These are phyloP conservation scores for Colletotrichum neosansevieriae DNA, from an alignment of 2,329 filamentous ascomycete genomes.

Conservation along the genomic window DNA sequence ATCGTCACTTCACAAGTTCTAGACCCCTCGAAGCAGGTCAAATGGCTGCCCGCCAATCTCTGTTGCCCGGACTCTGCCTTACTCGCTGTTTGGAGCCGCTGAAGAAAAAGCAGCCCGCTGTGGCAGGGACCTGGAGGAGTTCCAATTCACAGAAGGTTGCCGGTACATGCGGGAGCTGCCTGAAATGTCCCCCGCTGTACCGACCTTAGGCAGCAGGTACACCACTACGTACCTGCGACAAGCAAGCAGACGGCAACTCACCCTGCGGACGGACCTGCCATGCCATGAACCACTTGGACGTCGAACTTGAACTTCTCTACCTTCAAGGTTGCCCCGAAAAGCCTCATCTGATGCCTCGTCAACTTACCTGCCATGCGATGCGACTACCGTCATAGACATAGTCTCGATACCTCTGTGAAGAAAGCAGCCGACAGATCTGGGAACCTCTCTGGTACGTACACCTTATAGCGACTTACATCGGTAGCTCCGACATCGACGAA, in stretches of 20 bases:
- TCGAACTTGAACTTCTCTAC: background rate
- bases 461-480: too few species aligned
- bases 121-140: background rate
- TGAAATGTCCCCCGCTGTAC: background rate
- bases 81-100: too few species aligned
- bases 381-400: background rate
- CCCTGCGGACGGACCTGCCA: constrained; percentile 1
- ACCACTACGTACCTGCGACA: background rate
- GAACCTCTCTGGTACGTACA: background rate
- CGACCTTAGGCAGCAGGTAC: background rate
- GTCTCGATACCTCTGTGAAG: background rate
- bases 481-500: too few species aligned
- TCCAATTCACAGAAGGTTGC: background rate
- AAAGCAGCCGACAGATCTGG: too few species aligned
- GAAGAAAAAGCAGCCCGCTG: background rate
- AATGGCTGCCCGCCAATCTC: too few species aligned
- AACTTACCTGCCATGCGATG: constrained; percentile 15
- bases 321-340: constrained; percentile 11
- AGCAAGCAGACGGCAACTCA: background rate
- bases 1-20: background rate
- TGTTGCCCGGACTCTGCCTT: background rate
- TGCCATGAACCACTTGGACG: constrained; percentile 37
- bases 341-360: constrained; percentile 13
- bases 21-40: background rate
- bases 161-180: constrained; percentile 13